Percentiles rank a stretch among this genome's conserved stretches.
Conservation (phyloP, 306 rosid species). For the Prunus campanulata region DNA sequence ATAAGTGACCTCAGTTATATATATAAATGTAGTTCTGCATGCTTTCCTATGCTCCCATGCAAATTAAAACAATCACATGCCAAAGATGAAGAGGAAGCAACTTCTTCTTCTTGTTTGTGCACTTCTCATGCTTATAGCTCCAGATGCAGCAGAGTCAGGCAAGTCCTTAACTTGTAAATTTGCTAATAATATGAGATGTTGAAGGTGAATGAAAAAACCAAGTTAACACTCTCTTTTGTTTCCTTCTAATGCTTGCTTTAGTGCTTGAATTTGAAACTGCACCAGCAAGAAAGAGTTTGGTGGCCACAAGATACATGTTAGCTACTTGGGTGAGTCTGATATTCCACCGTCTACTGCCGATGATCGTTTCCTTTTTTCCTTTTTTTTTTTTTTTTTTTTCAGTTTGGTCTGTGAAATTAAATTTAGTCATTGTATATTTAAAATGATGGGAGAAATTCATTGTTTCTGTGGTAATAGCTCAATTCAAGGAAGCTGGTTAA, state of each 20-base stretch:
- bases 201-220: background rate
- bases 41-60: slow-evolving; percentile 17
- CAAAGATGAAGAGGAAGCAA: slow-evolving; percentile 22
- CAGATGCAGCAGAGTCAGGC: slow-evolving; percentile 14
- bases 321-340: slow-evolving; percentile 20
- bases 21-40: slow-evolving; percentile 3
- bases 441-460: background rate
- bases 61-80: background rate
- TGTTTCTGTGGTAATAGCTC: slow-evolving; percentile 17
- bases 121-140: slow-evolving; percentile 4
- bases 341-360: background rate
- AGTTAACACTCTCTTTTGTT: background rate
- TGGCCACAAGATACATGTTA: slow-evolving; percentile 15
- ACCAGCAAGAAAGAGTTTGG: slow-evolving; percentile 16
- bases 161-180: background rate
- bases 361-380: no score
- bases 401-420: background rate
- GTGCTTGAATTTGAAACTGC: slow-evolving; percentile 2
- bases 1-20: background rate
- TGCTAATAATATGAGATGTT: background rate
- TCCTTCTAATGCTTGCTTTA: background rate
- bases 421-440: background rate
- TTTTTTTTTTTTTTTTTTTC: no score
- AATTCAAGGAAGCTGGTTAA: slow-evolving; percentile 17
- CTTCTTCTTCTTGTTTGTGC: slow-evolving; percentile 16